Evolutionary conservation across 345 rosid genomes (phyloP), one percentile per base, ranked within the genome.

Genomic region (Murraya koenigii): DNA sequence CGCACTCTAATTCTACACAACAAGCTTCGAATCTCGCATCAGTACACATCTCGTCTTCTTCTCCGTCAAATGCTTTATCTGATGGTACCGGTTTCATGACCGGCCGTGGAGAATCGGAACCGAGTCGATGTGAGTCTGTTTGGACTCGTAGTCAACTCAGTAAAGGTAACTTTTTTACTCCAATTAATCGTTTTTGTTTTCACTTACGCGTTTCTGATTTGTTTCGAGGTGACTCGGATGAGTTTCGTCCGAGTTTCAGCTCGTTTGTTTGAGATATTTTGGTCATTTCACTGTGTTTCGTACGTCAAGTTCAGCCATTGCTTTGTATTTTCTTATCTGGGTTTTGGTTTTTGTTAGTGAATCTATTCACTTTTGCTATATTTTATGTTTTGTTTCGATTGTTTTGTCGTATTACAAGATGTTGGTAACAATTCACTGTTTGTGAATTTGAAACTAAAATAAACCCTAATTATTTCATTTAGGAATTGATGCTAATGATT

Each of bases 1-100:
- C 94, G 87, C 91, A 82, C 86, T 88, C 89, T 74, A 87, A 87
- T 88, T 87, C 64, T 81, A 58, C 86, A 28, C 85, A 39, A 47
- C 68, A 20, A 66, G 28, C 58, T 41, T 41, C 78, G 84, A 87
- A 89, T 92, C 92, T 70, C 44, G 9, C 60, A n/a, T 62, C 20
- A 10, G 19, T 3, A 52, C 59, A 52, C 5, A 14, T 28, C 22
- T 61, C 49, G 70, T 83, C 82, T 77, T 79, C 74, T 78, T 80
- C 60, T 38, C 80, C 72, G 49, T 7, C 30, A 76, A 41, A 72
- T 75, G 76, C 80, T 89, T 77, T 79, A 49, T 85, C 86, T 67
- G 26, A 25, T 75, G 85, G 77, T 85, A 54, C 49, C 65, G 30
- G 58, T 88, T 81, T 83, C 62, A 35, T 8, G 41, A 10, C 32